Evolutionary conservation across 768 basidiomycete genomes (phyloP).

Genomic region (Pleurotus djamor): DNA sequence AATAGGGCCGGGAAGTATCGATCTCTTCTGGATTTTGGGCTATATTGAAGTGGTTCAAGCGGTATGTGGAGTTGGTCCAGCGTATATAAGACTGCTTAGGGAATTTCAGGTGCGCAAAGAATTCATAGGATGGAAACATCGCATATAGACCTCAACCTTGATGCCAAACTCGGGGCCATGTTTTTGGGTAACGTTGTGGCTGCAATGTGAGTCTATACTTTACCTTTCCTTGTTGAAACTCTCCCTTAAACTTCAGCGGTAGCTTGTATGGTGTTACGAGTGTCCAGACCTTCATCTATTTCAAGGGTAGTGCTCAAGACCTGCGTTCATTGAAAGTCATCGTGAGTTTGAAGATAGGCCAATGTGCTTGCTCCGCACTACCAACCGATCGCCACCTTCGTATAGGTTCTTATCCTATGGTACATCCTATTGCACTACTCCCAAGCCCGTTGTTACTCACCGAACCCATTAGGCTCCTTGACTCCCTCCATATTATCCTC

Average conservation of each 20-base stretch:
- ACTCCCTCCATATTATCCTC: conserved; percentile 29
- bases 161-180: conserved; percentile 41
- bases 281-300: conserved; percentile 37
- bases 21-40: not conserved
- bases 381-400: not conserved
- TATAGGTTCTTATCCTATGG: conserved; percentile 24
- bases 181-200: conserved; percentile 40
- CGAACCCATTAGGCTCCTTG: conserved; percentile 24
- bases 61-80: not conserved
- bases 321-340: conserved; percentile 21
- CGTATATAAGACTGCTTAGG: not conserved
- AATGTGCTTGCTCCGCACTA: not conserved
- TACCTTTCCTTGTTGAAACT: not conserved
- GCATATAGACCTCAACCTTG: conserved; percentile 10
- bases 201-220: conserved; percentile 27
- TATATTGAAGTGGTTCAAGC: not conserved
- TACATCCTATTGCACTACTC: conserved; percentile 1
- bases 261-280: conserved; percentile 43
- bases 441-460: too few relatives aligned
- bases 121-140: not conserved
- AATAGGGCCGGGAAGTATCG: too few relatives aligned
- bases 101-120: not conserved
- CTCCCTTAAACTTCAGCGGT: not conserved
- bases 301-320: conserved; percentile 27
- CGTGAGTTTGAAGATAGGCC: conserved; percentile 18